A percentile compares a stretch with the other conserved stretches of the same genome.
Evolutionary conservation across 108 stramenopile genomes (phyloP).

Genomic region (Nitzschia palea): DNA sequence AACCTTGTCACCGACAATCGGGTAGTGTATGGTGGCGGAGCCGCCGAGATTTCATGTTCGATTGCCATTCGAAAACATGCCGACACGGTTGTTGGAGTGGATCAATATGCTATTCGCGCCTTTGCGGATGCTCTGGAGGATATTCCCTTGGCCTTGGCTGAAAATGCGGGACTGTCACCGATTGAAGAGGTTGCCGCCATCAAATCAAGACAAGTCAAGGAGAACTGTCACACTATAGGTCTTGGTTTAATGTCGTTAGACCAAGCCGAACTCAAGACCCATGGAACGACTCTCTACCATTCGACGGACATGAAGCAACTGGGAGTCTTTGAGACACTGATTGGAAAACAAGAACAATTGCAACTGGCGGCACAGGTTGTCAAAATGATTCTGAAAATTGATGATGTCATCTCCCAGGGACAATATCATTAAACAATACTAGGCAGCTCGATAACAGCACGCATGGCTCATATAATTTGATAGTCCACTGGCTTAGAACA

Average conservation of each 20-base stretch:
- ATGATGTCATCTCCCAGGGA: slow-evolving; percentile 93
- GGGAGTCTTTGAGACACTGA: slow-evolving; percentile 98
- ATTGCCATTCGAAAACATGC: slow-evolving; percentile 90
- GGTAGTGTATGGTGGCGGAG: slow-evolving; percentile 99
- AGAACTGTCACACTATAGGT: slow-evolving; percentile 88
- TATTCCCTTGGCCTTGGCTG: slow-evolving; percentile 98
- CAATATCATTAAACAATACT: slow-evolving; percentile 41
- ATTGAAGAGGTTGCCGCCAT: slow-evolving; percentile 96
- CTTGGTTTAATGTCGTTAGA: slow-evolving; percentile 70
- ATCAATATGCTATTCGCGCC: slow-evolving; percentile 99
- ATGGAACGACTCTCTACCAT: slow-evolving; percentile 51
- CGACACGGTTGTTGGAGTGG: slow-evolving; percentile 92
- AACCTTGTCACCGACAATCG: slow-evolving; percentile 97
- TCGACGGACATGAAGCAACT: slow-evolving; percentile 91
- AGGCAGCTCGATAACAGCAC: too few species aligned
- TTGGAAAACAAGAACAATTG: slow-evolving; percentile 99
- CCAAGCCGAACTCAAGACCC: slow-evolving; percentile 38
- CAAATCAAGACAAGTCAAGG: slow-evolving; percentile 92
- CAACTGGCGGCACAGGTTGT: slow-evolving; percentile 99
- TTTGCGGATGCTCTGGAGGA: slow-evolving; percentile 99
- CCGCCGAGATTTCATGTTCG: slow-evolving; percentile 98
- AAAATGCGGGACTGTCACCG: slow-evolving; percentile 96
- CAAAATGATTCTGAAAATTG: slow-evolving; percentile 99
- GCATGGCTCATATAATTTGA: too few species aligned
- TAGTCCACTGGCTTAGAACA: too few species aligned